A percentile compares a stretch with the other conserved stretches of the same genome.
Conservation (phyloP, 2,329 filamentous ascomycete species). For the Fusarium globosum region DNA sequence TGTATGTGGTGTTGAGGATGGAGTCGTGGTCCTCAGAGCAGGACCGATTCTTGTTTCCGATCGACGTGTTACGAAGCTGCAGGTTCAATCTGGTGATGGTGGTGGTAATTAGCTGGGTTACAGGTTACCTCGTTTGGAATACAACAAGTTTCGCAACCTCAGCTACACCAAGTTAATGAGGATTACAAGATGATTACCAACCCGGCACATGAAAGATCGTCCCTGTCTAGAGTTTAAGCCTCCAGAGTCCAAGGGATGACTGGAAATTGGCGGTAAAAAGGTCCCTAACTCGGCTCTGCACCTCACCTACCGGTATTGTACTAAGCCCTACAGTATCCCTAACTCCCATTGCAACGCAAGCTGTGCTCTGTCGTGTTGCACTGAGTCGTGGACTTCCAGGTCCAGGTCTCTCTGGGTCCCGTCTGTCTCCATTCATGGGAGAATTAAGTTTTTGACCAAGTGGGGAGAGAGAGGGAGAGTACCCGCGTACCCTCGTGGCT, state of each 20-base stretch:
- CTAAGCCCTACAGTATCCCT: slow-evolving; percentile 36
- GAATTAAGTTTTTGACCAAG: slow-evolving; percentile 23
- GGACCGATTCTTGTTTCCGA: slow-evolving; percentile 5
- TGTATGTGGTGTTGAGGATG: slow-evolving; percentile 21
- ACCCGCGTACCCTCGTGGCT: slow-evolving; percentile 17
- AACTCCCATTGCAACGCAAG: background rate
- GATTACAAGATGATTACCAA: slow-evolving; percentile 35
- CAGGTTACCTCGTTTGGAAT: background rate
- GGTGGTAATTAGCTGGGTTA: background rate
- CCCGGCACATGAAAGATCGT: slow-evolving; percentile 13
- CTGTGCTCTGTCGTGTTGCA: background rate
- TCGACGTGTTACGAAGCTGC: slow-evolving; percentile 11
- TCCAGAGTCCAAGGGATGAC: background rate
- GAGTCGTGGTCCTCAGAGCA: slow-evolving; percentile 27
- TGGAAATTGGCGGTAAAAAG: slow-evolving; percentile 7
- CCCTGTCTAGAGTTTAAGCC: background rate
- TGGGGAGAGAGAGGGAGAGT: background rate
- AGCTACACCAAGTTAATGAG: background rate
- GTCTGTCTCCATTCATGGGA: background rate
- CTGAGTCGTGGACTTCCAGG: slow-evolving; percentile 28
- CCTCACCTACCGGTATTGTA: background rate
- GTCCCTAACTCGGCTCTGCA: background rate
- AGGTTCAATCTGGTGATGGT: background rate
- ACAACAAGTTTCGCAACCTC: background rate
- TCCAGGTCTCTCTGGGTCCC: background rate